Conservation (phyloP, 805 yeast species). For the Suhomyces sp. region DNA sequence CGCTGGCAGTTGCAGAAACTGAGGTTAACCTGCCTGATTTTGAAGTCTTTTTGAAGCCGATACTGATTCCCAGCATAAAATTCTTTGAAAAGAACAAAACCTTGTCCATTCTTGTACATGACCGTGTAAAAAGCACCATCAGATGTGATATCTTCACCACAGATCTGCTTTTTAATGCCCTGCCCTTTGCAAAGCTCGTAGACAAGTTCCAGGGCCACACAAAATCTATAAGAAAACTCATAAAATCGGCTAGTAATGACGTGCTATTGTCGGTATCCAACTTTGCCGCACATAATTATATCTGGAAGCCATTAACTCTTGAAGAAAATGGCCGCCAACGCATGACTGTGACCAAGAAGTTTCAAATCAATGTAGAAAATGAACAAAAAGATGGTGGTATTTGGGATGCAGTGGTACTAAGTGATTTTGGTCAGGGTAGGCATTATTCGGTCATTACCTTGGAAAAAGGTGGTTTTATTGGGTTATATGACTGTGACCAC, state of each 20-base stretch:
- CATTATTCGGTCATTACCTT: conserved; percentile 31
- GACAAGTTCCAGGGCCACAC: conserved; percentile 80
- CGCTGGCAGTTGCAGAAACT: neutral
- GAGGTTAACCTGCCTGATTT: conserved; percentile 10
- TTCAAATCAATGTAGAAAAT: conserved; percentile 24
- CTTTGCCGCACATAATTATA: conserved; percentile 36
- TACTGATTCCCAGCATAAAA: conserved; percentile 13
- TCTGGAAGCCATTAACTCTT: conserved; percentile 41
- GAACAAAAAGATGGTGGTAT: conserved; percentile 18
- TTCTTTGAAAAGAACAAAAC: conserved; percentile 6
- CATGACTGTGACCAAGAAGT: conserved; percentile 34
- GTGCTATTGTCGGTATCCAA: conserved; percentile 37
- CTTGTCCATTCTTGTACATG: conserved; percentile 32
- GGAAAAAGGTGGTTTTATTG: conserved; percentile 38
- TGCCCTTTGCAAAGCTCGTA: conserved; percentile 10
- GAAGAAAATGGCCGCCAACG: conserved; percentile 9
- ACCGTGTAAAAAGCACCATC: conserved; percentile 34
- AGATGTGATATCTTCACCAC: conserved; percentile 18
- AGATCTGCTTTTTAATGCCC: neutral
- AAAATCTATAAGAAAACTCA: conserved; percentile 67
- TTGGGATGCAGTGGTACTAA: conserved; percentile 31
- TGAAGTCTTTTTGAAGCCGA: conserved; percentile 13
- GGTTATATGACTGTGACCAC: conserved; percentile 61
- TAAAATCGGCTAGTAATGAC: conserved; percentile 52
- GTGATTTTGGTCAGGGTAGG: conserved; percentile 24